Evolutionary conservation across 2,329 filamentous ascomycete genomes (phyloP).

Genomic region (Periconia sp.): DNA sequence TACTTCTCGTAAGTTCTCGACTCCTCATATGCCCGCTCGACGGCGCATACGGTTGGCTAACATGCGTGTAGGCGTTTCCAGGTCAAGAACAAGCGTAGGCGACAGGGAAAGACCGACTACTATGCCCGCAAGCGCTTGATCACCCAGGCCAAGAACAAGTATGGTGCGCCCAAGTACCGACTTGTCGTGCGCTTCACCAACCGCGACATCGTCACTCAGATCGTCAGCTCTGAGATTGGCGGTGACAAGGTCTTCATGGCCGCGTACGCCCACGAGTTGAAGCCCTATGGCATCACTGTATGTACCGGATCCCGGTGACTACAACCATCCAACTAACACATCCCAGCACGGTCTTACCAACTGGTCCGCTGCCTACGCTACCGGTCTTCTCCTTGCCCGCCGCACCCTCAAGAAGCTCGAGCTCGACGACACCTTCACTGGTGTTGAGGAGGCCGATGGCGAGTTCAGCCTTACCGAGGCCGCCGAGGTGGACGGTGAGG

Average conservation of each 20-base stretch:
- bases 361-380: constrained; percentile 97
- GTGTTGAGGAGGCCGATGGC: constrained; percentile 95
- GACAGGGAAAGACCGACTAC: constrained; percentile 99
- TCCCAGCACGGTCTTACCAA: constrained; percentile 88
- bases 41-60: constrained; percentile 23
- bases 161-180: constrained; percentile 99
- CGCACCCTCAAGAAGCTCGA: constrained; percentile 96
- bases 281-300: constrained; percentile 86
- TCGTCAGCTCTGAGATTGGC: constrained; percentile 92
- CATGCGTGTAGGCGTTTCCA: constrained; percentile 77
- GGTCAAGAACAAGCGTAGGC: constrained; percentile 99
- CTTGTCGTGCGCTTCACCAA: constrained; percentile 99
- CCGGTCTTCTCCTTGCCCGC: constrained; percentile 94
- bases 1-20: constrained; percentile 85
- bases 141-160: constrained; percentile 99
- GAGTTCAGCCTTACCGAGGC: constrained; percentile 97
- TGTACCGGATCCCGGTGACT: not conserved
- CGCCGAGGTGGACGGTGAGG: constrained; percentile 84
- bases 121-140: constrained; percentile 99
- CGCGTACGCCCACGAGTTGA: constrained; percentile 81
- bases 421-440: constrained; percentile 87
- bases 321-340: not conserved
- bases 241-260: constrained; percentile 91
- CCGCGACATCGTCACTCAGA: constrained; percentile 98
- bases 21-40: constrained; percentile 3